Conservation (phyloP, 306 rosid genomes). For the Carpinus fangiana region DNA sequence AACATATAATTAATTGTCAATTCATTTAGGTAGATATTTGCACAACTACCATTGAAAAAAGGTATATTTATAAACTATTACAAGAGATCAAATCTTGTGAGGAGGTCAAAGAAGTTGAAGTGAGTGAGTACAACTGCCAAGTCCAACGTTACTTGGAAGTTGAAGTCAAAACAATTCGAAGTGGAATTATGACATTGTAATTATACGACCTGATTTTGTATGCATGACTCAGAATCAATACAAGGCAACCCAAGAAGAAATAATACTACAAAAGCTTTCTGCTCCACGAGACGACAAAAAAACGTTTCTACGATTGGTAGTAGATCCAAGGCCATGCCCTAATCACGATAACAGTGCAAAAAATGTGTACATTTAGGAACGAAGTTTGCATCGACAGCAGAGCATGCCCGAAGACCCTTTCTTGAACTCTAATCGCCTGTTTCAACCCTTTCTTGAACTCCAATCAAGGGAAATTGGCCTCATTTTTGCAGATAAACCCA, state of each 20-base stretch:
- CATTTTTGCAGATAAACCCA: conserved; percentile 33
- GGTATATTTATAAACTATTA: not conserved
- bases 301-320: conserved; percentile 4
- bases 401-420: conserved; percentile 2
- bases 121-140: not conserved
- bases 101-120: no score
- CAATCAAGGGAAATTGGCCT: not conserved
- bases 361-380: conserved; percentile 6
- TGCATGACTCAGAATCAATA: conserved; percentile 2
- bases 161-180: not conserved
- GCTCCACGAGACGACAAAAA: conserved; percentile 15
- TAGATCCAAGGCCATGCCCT: conserved; percentile 19
- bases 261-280: conserved; percentile 3
- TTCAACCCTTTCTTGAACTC: no score
- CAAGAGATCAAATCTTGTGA: not conserved
- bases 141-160: not conserved
- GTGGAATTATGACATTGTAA: not conserved
- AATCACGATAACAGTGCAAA: conserved; percentile 19
- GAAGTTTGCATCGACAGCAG: not conserved
- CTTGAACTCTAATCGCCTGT: conserved; percentile 1
- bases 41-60: no score
- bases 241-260: conserved; percentile 17
- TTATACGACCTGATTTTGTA: not conserved
- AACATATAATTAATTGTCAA: no score
- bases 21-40: no score